Percentiles rank a stretch among this genome's conserved stretches.
These are phyloP conservation scores for Neoboletus brunneissimus DNA, from an alignment of 768 basidiomycete species.

Conservation along the genomic window DNA sequence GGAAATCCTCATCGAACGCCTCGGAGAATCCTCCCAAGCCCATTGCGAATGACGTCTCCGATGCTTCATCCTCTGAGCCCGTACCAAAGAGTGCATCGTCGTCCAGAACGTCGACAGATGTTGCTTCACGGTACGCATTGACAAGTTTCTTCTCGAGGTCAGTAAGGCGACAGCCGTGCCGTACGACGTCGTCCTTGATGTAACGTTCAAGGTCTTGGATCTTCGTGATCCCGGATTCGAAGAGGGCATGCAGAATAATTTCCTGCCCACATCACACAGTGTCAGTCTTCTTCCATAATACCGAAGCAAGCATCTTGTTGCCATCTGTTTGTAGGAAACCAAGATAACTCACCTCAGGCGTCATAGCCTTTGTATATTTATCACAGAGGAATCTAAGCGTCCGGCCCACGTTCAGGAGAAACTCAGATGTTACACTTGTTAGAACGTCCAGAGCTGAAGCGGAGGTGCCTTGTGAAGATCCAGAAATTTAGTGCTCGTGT, in stretches of 20 bases:
- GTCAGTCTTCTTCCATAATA: slow-evolving; percentile 5
- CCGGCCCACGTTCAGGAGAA: slow-evolving; percentile 79
- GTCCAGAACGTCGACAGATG: slow-evolving; percentile 43
- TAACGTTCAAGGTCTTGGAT: slow-evolving; percentile 82
- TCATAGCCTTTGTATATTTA: slow-evolving; percentile 77
- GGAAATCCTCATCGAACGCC: slow-evolving; percentile 86
- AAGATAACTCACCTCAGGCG: slow-evolving; percentile 63
- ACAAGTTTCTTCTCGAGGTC: slow-evolving; percentile 88
- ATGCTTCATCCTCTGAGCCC: slow-evolving; percentile 58
- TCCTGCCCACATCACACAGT: slow-evolving; percentile 51
- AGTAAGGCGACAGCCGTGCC: slow-evolving; percentile 69
- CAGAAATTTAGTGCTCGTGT: slow-evolving; percentile 3
- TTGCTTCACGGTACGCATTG: slow-evolving; percentile 75
- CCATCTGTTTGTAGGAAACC: not conserved
- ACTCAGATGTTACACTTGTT: slow-evolving; percentile 73
- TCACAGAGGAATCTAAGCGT: slow-evolving; percentile 82
- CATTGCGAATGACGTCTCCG: slow-evolving; percentile 67
- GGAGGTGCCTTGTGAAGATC: slow-evolving; percentile 58
- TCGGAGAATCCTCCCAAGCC: slow-evolving; percentile 80
- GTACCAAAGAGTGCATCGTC: slow-evolving; percentile 48
- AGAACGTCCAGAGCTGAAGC: slow-evolving; percentile 74
- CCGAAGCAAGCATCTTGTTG: not conserved
- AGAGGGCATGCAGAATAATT: slow-evolving; percentile 88
- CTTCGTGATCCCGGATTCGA: slow-evolving; percentile 81
- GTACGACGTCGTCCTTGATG: slow-evolving; percentile 83